These are phyloP conservation scores for Apiospora pterosperma DNA, from an alignment of 2,329 filamentous ascomycete species.

Conservation along the genomic window DNA sequence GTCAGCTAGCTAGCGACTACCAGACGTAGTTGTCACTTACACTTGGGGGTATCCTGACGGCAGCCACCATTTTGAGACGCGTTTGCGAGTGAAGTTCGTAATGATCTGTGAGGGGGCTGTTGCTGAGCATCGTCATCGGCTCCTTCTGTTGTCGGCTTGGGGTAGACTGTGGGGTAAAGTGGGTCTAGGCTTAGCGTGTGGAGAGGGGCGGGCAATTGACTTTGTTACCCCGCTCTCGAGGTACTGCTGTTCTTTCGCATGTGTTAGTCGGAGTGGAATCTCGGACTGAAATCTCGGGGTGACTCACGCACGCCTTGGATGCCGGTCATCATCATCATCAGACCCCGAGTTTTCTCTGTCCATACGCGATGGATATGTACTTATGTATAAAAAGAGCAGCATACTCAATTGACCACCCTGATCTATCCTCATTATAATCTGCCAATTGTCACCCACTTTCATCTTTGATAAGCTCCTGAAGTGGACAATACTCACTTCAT, in stretches of 20 bases:
- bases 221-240: not conserved
- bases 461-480: not conserved
- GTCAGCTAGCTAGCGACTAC: not conserved
- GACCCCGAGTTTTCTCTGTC: not conserved
- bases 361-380: not conserved
- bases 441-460: too few species aligned
- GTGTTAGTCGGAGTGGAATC: not conserved
- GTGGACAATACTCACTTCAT: not conserved
- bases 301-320: not conserved
- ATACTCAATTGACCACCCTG: too few species aligned
- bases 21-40: slow-evolving; percentile 22
- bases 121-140: slow-evolving; percentile 1
- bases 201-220: not conserved
- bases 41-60: slow-evolving; percentile 31
- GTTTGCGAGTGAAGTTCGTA: not conserved
- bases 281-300: not conserved
- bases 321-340: not conserved
- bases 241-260: not conserved
- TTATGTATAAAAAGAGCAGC: not conserved
- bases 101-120: not conserved
- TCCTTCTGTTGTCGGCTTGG: not conserved
- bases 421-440: not conserved
- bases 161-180: slow-evolving; percentile 6
- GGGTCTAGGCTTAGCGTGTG: not conserved
- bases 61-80: slow-evolving; percentile 22